phyloP scores from a whole-genome alignment of 1,284 basidiomycete genomes.

The Inonotus obliquus region DNA sequence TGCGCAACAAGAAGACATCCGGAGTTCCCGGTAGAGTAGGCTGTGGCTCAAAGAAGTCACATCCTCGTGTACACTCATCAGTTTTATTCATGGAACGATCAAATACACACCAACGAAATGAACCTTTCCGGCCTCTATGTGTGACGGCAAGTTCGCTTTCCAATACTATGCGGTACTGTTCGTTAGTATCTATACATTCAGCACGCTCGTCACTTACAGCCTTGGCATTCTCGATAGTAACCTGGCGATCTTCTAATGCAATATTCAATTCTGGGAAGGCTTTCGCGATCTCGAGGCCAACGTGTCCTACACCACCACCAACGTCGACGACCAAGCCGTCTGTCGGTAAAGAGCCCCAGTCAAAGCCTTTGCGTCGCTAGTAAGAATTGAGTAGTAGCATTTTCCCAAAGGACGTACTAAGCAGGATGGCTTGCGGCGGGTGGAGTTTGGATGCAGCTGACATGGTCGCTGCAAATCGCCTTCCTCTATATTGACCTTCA shows the following conservation, averaged over 20 bases:
- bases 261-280: conserved; percentile 15
- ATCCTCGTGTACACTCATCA: neutral
- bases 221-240: conserved; percentile 14
- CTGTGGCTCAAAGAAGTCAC: conserved; percentile 15
- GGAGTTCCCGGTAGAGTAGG: conserved; percentile 12
- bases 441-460: conserved; percentile 26
- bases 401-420: conserved; percentile 23
- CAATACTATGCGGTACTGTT: conserved; percentile 7
- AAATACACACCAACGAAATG: conserved; percentile 1
- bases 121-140: conserved; percentile 1
- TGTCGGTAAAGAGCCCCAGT: conserved; percentile 13
- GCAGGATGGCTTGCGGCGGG: conserved; percentile 24
- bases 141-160: neutral
- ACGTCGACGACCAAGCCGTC: conserved; percentile 22
- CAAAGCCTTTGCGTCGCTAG: no score
- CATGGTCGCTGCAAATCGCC: conserved; percentile 34
- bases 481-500: conserved; percentile 23
- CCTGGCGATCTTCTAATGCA: conserved; percentile 22
- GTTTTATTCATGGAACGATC: no score
- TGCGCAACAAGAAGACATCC: conserved; percentile 25
- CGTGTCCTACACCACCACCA: conserved; percentile 20
- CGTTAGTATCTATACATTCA: no score
- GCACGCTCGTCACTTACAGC: neutral
- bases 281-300: conserved; percentile 17
- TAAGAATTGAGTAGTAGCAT: no score